Percentiles rank a stretch among this genome's conserved stretches.
These are phyloP conservation scores for Alnus rubra DNA, from an alignment of 306 rosid genomes.

Conservation along the genomic window DNA sequence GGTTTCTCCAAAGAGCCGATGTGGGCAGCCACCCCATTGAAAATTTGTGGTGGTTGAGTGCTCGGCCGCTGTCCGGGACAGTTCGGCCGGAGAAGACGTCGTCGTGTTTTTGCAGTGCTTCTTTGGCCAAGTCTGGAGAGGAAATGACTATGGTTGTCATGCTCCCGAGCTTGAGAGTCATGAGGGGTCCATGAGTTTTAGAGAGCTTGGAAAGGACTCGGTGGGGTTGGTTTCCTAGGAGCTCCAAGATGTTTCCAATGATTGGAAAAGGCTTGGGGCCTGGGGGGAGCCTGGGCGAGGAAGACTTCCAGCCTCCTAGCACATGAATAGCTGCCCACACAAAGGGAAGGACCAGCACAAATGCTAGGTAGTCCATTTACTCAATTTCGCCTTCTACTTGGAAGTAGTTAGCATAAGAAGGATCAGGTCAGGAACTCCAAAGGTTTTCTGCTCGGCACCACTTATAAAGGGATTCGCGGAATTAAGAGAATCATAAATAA, in stretches of 20 bases:
- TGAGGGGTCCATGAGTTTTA: constrained; percentile 26
- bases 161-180: constrained; percentile 28
- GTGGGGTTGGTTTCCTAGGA: constrained; percentile 39
- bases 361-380: too few species aligned
- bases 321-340: background rate
- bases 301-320: background rate
- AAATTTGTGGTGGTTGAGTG: background rate
- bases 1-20: background rate
- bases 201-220: constrained; percentile 27
- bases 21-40: constrained; percentile 6
- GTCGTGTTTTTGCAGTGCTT: constrained; percentile 12
- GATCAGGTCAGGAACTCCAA: too few species aligned
- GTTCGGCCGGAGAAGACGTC: background rate
- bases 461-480: too few species aligned
- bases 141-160: constrained; percentile 31
- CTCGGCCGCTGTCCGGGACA: background rate
- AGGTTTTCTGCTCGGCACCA: too few species aligned
- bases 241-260: constrained; percentile 49
- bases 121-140: constrained; percentile 24
- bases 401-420: too few species aligned
- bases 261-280: constrained; percentile 54
- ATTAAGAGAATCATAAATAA: too few species aligned
- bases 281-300: constrained; percentile 34
- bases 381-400: too few species aligned
- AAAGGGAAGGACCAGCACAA: too few species aligned